These are phyloP conservation scores for Neurospora tetraspora DNA, from an alignment of 495 filamentous ascomycete genomes.

Conservation along the genomic window DNA sequence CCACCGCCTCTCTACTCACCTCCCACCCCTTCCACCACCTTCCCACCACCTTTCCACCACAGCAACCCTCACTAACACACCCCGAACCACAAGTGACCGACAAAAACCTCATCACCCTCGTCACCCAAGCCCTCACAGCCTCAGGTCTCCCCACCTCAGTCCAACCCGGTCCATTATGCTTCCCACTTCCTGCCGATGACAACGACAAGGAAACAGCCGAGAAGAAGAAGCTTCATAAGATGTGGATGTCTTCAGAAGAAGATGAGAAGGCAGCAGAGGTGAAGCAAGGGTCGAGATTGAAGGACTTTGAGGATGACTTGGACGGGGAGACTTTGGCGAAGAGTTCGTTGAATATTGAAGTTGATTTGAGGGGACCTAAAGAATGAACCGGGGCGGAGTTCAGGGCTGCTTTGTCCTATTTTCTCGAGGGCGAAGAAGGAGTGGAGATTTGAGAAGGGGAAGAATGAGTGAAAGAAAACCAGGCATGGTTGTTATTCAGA, in stretches of 20 bases:
- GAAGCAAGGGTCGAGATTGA: too few species aligned
- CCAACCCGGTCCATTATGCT: background rate
- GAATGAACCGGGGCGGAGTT: too few species aligned
- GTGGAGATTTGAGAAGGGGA: background rate
- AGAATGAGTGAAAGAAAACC: background rate
- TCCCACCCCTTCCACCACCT: background rate
- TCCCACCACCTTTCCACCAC: background rate
- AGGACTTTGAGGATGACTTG: background rate
- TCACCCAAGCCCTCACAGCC: background rate
- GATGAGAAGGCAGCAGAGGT: background rate
- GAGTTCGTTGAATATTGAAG: background rate
- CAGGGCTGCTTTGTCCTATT: background rate
- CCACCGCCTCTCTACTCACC: too few species aligned
- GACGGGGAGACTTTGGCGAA: background rate
- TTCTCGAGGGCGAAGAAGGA: background rate
- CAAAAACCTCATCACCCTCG: background rate
- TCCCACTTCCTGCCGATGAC: background rate
- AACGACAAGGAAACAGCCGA: background rate
- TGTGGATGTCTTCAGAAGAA: background rate
- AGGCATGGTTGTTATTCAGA: background rate
- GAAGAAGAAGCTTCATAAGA: background rate
- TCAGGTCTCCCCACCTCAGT: background rate
- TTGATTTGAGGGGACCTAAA: background rate
- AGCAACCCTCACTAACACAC: background rate
- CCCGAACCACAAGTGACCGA: background rate